Base-by-base conservation (phyloP, 495 filamentous ascomycete genomes). In the Hyaloscypha variabilis region DNA sequence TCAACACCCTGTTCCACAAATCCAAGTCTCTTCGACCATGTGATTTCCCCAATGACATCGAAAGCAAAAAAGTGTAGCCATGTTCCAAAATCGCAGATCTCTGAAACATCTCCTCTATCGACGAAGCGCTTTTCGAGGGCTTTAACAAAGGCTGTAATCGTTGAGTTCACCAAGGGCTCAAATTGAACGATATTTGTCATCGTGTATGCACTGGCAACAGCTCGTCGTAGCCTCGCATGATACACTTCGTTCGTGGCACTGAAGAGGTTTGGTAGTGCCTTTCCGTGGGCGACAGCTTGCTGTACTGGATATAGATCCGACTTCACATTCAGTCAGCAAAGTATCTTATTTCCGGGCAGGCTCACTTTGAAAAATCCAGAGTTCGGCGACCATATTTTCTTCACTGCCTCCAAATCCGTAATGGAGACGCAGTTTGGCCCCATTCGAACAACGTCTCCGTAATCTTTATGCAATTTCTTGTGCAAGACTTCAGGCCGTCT, bases 391-490 rank as follows among this genome's bases (percentile, higher is more conserved):
- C 85, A 86, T 1, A 85, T 77, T 0, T 31, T 63, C 11, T 64
- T 67, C 51, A 83, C 80, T 0, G 72, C 79, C 19, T 74, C 76
- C 0, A 57, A 68, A 39, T 79, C 79, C 30, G 80, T 71, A 8
- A 86, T 74, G 59, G 80, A 86, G 13, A 88, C 73, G 39, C 78
- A 77, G 30, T 81, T 77, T 0, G 85, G 84, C 0, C 84, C 85
- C 8, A 87, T 73, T 11, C 56, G 34, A 34, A 60, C 10, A 1
- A 60, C 24, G 36, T 23, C 0, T 0, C 85, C 85, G 67, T 87
- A 85, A 23, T 72, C 70, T n/a, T 69, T 25, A 61, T 88, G 87
- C 11, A 87, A 69, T 0, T 59, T 25, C 14, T 25, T 58, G 54
- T 30, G 46, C 26, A 11, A 21, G 17, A 25, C 11, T 60, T 63